Evolutionary conservation across 2,329 filamentous ascomycete species (phyloP), one percentile per base, ranked within the genome.

Genomic region (Pseudogymnoascus sp.): DNA sequence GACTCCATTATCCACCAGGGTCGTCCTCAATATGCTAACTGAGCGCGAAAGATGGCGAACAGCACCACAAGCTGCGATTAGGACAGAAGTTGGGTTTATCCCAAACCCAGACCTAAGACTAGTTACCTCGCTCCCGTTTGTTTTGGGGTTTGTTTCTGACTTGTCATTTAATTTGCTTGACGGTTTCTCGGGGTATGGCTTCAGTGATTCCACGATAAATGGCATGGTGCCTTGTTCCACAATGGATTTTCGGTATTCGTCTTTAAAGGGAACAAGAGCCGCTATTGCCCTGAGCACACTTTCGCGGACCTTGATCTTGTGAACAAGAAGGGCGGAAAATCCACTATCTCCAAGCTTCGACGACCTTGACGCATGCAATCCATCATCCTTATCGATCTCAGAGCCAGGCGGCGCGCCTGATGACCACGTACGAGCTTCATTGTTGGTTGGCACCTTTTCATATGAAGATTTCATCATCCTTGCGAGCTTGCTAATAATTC

Each of bases 1-100:
- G 58, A 96, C 87, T 5, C 86, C 88, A 63, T 90, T 85, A 73
- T 99, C 94, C 62, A 96, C 90, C 54, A 99, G 77, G 58, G 88
- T 89, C 2, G 94, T 97, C 58, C 94, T 80, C 16, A 97, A 76
- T 43, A 93, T 86, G 70, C 84, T 89, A 20, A 96, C 87, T 1
- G 91, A 96, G 41, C 94, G 84, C 2, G 91, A 90, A 57, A 97
- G 78, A 71, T 91, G 89, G 64, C 90, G 83, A 28, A 91, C 83
- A 25, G 89, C 86, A 69, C 90, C 87, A 70, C 92, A 97, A 1
- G 91, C 93, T 18, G 92, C 91, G 60, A 95, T 81, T 20, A 97
- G 79, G 20, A 96, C 92, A 3, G 83, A 77, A 6, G 84, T 79
- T 1, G 91, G 87, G 68, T 97, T 97, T 25, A 71, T 74, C 2